Evolutionary conservation across 2,329 filamentous ascomycete species (phyloP).

Genomic region (Davidsoniella neocaledoniae): DNA sequence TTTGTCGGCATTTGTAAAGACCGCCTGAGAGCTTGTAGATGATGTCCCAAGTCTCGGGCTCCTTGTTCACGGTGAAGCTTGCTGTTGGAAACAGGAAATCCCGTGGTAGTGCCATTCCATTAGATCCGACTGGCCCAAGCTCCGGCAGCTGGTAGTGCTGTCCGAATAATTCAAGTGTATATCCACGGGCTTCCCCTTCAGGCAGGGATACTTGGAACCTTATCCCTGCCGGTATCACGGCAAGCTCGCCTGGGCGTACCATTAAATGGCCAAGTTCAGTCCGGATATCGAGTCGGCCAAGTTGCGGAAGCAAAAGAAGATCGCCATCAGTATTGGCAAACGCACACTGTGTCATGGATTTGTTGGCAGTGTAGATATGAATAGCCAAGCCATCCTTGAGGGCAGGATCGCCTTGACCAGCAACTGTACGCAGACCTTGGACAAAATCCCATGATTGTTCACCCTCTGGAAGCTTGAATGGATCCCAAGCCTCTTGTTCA

Average conservation of each 20-base stretch:
- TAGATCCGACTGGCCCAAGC: conserved; percentile 48
- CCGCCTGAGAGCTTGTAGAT: conserved; percentile 45
- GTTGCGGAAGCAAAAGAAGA: conserved; percentile 47
- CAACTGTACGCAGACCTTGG: conserved; percentile 30
- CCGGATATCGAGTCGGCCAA: conserved; percentile 48
- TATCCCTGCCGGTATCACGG: conserved; percentile 48
- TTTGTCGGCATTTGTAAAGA: conserved; percentile 43
- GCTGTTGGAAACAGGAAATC: conserved; percentile 50
- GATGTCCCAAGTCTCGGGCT: conserved; percentile 31
- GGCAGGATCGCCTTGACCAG: conserved; percentile 32
- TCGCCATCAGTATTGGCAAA: conserved; percentile 47
- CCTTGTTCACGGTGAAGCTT: conserved; percentile 37
- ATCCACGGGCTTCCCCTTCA: conserved; percentile 44
- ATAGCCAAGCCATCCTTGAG: conserved; percentile 31
- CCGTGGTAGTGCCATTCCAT: conserved; percentile 45
- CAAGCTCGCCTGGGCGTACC: conserved; percentile 51
- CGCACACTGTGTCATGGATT: conserved; percentile 27
- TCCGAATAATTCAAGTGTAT: conserved; percentile 51
- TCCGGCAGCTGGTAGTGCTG: conserved; percentile 49
- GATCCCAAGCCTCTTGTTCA: conserved; percentile 32
- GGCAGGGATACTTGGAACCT: conserved; percentile 22
- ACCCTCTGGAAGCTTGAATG: conserved; percentile 18
- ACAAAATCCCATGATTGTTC: conserved; percentile 24
- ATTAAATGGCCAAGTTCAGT: conserved; percentile 49
- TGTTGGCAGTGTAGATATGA: conserved; percentile 31